These are phyloP conservation scores for Termitomyces sp. DNA, from an alignment of 768 basidiomycete species.

Conservation along the genomic window DNA sequence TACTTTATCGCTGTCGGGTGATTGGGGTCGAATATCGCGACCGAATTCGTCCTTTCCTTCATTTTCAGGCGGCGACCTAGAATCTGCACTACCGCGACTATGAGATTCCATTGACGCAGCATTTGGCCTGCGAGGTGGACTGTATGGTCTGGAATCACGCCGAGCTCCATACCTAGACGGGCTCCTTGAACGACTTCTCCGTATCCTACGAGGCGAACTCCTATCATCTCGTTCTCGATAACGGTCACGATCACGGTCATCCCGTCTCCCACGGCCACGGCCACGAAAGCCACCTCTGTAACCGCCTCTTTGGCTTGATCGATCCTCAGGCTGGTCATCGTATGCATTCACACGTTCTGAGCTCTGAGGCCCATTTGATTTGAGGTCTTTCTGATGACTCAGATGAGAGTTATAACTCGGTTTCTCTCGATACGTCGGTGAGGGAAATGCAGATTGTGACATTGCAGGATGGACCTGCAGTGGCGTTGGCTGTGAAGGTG, in stretches of 20 bases:
- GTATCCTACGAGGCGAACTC: conserved; percentile 36
- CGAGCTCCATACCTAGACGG: conserved; percentile 52
- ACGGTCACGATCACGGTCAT: conserved; percentile 54
- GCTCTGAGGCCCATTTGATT: conserved; percentile 43
- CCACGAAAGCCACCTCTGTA: conserved; percentile 51
- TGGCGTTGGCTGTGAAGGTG: conserved; percentile 22
- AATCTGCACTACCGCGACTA: conserved; percentile 19
- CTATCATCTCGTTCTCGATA: conserved; percentile 41
- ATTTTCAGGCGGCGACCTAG: conserved; percentile 15
- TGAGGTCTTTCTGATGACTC: conserved; percentile 27
- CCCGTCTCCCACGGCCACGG: conserved; percentile 51
- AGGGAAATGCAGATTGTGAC: conserved; percentile 21
- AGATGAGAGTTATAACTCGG: conserved; percentile 26
- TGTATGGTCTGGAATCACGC: conserved; percentile 50
- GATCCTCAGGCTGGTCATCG: conserved; percentile 47
- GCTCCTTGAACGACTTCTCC: conserved; percentile 71
- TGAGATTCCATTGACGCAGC: conserved; percentile 20
- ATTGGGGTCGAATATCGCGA: conserved; percentile 64
- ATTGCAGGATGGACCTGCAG: conserved; percentile 27
- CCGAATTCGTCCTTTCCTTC: conserved; percentile 84
- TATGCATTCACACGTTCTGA: conserved; percentile 44
- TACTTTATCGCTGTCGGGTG: conserved; percentile 30
- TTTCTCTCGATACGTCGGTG: conserved; percentile 39
- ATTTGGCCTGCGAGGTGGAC: conserved; percentile 49
- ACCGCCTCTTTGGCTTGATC: conserved; percentile 45